Conservation (phyloP, 176 grass and related monocot genomes). For the Eleusine coracana region DNA sequence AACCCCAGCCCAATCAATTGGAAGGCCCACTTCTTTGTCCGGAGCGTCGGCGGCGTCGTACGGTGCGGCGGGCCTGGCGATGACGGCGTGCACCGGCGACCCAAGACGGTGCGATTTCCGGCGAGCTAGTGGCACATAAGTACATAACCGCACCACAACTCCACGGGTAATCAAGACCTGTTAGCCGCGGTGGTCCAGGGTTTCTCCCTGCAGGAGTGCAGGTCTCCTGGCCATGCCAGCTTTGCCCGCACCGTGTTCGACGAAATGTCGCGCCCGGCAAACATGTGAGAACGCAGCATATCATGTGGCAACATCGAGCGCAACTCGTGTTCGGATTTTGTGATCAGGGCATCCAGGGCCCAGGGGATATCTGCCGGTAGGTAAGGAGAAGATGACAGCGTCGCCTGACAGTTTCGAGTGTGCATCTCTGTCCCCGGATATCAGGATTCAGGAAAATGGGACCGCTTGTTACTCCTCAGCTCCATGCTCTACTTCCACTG, state of each 20-base stretch:
- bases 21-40: neutral
- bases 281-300: neutral
- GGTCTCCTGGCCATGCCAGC: neutral
- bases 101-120: neutral
- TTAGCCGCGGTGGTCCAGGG: neutral
- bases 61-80: neutral
- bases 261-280: slow-evolving; percentile 14
- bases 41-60: neutral
- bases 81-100: neutral
- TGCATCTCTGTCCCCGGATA: slow-evolving; percentile 7
- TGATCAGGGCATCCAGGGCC: neutral
- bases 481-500: neutral
- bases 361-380: slow-evolving; percentile 16
- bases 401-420: neutral
- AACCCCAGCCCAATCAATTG: neutral
- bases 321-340: neutral
- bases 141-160: neutral
- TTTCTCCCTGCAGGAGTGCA: neutral
- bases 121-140: neutral
- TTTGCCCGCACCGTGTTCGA: neutral
- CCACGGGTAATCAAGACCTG: neutral
- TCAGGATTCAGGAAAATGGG: neutral
- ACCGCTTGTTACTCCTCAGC: neutral
- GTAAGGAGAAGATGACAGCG: slow-evolving; percentile 2
- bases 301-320: neutral